Base-by-base conservation (phyloP, 805 yeast genomes). In the Schizosaccharomyces cryophilus region DNA sequence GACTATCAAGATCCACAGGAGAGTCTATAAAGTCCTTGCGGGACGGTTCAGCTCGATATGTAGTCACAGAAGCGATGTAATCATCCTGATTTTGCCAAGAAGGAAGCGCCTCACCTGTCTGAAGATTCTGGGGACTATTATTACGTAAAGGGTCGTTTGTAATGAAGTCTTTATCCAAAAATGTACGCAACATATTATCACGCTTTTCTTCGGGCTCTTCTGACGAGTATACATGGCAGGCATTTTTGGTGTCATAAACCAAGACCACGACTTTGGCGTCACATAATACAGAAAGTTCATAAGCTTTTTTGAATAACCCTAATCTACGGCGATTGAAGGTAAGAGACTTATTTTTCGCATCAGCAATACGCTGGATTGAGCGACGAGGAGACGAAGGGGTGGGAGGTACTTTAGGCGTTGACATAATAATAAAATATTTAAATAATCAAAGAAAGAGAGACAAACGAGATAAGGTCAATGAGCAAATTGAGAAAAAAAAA, bases 241-340 rank as follows among this genome's bases (percentile, higher is more conserved):
- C 42, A 11, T 59, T 21, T 35, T 59, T 59, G 19, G 51, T 9
- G 19, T 59, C 95, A 47, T 89, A 75, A 30, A 90, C 87, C 13
- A 93, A 81, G 40, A 90, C 90, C 1, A 96, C 95, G 35, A 90
- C 77, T 68, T 90, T 97, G 6, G 89, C 95, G 64, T 87, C 89
- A 71, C 98, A 93, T 48, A 90, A 75, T 15, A 90, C 89, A 0
- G 96, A 82, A 62, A 93, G 75, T 70, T 85, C 93, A 69, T 84
- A 85, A 2, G 90, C 90, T 70, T 84, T 85, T 62, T 74, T 74
- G 68, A 93, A 88, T 42, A 90, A 75, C 1, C 98, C 98, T 0
- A 95, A 94, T 71, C 89, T 89, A 61, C 98, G 79, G 71, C 93
- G 93, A 64, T 87, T 87, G 70, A 90, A 93, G 0, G 98, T 90